Base-by-base conservation (phyloP, 257 asterid genomes). In the Solanum corneliomulleri region DNA sequence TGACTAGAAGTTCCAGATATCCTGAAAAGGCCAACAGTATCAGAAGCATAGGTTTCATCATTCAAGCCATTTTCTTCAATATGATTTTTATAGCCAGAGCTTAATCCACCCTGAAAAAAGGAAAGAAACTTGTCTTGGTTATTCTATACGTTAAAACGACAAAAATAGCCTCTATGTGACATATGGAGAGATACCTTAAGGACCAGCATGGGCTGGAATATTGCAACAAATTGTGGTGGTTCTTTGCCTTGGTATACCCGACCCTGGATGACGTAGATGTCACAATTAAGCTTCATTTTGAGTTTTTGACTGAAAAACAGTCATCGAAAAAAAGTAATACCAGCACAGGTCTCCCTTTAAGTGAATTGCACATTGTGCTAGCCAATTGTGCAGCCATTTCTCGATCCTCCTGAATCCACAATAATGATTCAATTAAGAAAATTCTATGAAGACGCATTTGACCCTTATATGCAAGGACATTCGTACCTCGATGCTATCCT, bases 211-310 rank as follows among this genome's bases (percentile, higher is more conserved):
- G 98, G 98, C 92, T 96, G 98, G 90, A 96, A 96, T 70, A 94
- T 94, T 47, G 98, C 96, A 91, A 96, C 91, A 89, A 97, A 97
- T 83, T 97, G 98, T 85, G 99, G 98, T 7, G 99, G 98, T 93
- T 97, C 99, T 93, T 94, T 96, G 86, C 99, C 98, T 93, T 97
- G 98, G 90, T 87, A 93, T 88, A 96, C 90, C 75, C 94, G 94
- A 90, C 98, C 98, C 99, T 97, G 92, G 80, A 89, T 47, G 69
- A 89, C 29, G 71, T 83, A 86, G 69, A 86, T 49, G 31, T 87
- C 52, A 86, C 15, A 77, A 31, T 21, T 68, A 85, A 71, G 86
- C 42, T 74, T 74, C 68, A 42, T 72, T 85, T 71, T 84, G 29
- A 60, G 39, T 39, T 74, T 74, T 39, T 11, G 33, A 39, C 45